phyloP scores from a whole-genome alignment of 2,329 filamentous ascomycete species.

The Exophiala mesophila region DNA sequence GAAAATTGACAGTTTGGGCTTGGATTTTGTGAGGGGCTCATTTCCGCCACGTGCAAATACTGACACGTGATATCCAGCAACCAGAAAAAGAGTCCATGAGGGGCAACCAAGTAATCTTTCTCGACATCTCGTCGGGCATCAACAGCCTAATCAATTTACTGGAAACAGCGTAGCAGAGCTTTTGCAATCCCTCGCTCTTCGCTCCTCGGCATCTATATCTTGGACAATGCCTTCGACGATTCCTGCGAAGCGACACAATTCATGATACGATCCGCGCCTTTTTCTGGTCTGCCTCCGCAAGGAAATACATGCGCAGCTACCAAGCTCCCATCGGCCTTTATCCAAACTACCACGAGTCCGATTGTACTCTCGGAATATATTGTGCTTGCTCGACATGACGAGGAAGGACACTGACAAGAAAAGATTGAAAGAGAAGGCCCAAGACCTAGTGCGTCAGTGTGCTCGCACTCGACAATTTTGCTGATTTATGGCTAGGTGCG shows the following conservation, averaged over 20 bases:
- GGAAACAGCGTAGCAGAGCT: conserved; percentile 1
- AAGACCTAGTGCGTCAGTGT: conserved; percentile 2
- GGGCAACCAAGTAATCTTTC: conserved; percentile 1
- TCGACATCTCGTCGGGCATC: neutral
- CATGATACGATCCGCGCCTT: conserved; percentile 1
- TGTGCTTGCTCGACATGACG: neutral
- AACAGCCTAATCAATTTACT: neutral
- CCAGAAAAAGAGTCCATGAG: neutral
- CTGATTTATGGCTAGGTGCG: conserved; percentile 3
- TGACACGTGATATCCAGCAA: neutral
- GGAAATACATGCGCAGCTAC: conserved; percentile 1
- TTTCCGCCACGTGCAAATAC: neutral
- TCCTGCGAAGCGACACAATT: conserved; percentile 2
- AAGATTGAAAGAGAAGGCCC: conserved; percentile 1
- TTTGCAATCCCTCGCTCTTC: conserved; percentile 3
- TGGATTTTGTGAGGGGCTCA: neutral
- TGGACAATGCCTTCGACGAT: neutral
- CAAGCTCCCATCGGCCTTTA: neutral
- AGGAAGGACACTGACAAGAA: conserved; percentile 2
- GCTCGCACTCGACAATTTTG: too few species aligned
- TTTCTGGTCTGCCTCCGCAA: conserved; percentile 1
- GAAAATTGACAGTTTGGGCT: too few species aligned
- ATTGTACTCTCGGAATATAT: neutral
- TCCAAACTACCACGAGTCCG: neutral
- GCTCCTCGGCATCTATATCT: conserved; percentile 3